Evolutionary conservation across 1,284 basidiomycete species (phyloP), one percentile per base, ranked within the genome.

Genomic region (Earliella scabrosa): DNA sequence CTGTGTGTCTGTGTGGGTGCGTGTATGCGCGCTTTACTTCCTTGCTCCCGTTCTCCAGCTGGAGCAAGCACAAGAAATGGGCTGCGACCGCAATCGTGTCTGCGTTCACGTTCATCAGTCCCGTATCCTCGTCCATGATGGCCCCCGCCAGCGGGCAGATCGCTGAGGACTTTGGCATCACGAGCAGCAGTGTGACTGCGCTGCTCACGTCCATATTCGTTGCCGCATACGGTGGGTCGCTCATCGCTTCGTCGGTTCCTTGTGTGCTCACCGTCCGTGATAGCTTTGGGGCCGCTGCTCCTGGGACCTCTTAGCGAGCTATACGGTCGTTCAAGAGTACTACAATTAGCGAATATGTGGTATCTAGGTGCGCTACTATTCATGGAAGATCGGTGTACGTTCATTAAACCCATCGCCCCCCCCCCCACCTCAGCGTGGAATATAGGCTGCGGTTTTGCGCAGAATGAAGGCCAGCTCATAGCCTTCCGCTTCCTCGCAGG

Each of bases 61-160:
- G 89, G 88, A 65, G 75, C 0, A 78, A 75, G 56, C 71, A 71
- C 39, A 76, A 78, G 56, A 88, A 88, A 77, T 85, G 87, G 82
- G 77, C 77, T 1, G 83, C 86, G 0, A 87, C 84, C 0, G 56
- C 78, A 21, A 78, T 87, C 36, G 82, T 89, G 0, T 87, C 85
- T 7, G 76, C 80, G 0, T 86, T 85, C 68, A 86, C 84, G 0
- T 87, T 88, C 65, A 85, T 89, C 52, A 81, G 79, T 8, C 86
- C 86, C 0, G 77, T 87, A 3, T 83, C 87, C 1, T 87, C 86
- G 3, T 82, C 86, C n/a, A 88, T 91, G 82, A 78, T 90, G 29
- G 86, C 92, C 0, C 88, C 90, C 0, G 87, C 88, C 0, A 76
- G 79, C 1, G 63, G 63, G 0, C 77, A 82, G 45, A 63, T 92